A percentile compares a stretch with the other conserved stretches of the same genome.
Conservation (phyloP, 179 eudicot genomes). For the Carnegiea gigantea region DNA sequence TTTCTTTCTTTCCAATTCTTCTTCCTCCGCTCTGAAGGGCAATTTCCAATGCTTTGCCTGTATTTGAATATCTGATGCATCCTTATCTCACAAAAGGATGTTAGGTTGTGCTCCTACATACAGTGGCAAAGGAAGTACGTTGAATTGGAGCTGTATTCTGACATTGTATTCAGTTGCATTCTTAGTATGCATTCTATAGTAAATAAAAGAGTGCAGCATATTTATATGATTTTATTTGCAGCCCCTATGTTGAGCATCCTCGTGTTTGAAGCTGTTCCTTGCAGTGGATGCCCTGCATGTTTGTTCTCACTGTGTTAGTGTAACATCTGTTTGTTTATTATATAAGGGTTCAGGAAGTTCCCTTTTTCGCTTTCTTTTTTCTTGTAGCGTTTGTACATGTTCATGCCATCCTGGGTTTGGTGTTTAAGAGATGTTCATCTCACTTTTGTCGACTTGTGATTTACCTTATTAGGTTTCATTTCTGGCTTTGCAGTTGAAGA, state of each 20-base stretch:
- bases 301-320: not conserved
- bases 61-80: slow-evolving; percentile 3
- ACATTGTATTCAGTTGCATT: not conserved
- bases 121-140: not conserved
- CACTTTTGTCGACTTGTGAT: not conserved
- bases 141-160: not conserved
- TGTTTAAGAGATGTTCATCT: not conserved
- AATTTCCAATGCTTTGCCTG: not conserved
- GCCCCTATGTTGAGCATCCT: not conserved
- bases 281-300: not conserved
- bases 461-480: not conserved
- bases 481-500: slow-evolving; percentile 6
- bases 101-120: not conserved
- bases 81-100: not conserved
- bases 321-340: not conserved
- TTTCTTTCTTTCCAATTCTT: not conserved
- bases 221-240: not conserved
- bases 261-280: not conserved
- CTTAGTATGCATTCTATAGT: not conserved
- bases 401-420: not conserved
- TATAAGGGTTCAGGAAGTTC: not conserved
- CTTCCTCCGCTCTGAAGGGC: not conserved
- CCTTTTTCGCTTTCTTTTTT: not conserved
- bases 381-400: not conserved
- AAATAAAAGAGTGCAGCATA: not conserved